phyloP scores from a whole-genome alignment of 176 grass and related monocot species.

The bread wheat (Triticum aestivum) region DNA sequence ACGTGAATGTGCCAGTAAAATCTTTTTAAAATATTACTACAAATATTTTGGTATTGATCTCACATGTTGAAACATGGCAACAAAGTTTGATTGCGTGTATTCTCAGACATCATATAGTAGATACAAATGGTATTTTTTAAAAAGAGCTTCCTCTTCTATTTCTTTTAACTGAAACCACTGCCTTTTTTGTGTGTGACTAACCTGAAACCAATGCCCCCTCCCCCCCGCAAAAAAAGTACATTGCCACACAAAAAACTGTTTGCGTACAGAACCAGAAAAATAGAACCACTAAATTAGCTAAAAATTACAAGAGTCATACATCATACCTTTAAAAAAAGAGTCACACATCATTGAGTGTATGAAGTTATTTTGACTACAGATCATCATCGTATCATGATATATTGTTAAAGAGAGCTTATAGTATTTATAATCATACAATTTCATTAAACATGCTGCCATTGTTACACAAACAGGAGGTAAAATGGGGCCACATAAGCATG shows the following conservation, averaged over 20 bases:
- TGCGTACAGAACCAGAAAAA: too few relatives aligned
- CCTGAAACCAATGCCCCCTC: too few relatives aligned
- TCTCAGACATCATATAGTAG: background rate
- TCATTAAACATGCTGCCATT: background rate
- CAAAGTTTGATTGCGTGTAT: background rate
- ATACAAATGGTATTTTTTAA: too few relatives aligned
- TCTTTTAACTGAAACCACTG: too few relatives aligned
- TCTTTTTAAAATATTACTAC: background rate
- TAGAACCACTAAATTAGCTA: too few relatives aligned
- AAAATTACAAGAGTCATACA: too few relatives aligned
- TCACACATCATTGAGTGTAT: background rate
- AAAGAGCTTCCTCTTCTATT: too few relatives aligned
- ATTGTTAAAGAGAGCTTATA: background rate
- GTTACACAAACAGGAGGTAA: conserved; percentile 45
- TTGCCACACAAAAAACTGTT: too few relatives aligned
- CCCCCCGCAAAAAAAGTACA: too few relatives aligned
- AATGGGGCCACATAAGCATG: conserved; percentile 68
- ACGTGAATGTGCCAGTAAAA: background rate
- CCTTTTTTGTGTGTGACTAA: too few relatives aligned
- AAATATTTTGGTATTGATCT: background rate
- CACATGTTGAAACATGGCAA: background rate
- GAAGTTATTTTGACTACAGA: background rate
- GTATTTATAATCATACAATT: background rate
- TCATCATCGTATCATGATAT: background rate
- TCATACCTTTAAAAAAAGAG: too few relatives aligned